Conservation (phyloP, 306 rosid genomes). For the Castanospermum australe region DNA sequence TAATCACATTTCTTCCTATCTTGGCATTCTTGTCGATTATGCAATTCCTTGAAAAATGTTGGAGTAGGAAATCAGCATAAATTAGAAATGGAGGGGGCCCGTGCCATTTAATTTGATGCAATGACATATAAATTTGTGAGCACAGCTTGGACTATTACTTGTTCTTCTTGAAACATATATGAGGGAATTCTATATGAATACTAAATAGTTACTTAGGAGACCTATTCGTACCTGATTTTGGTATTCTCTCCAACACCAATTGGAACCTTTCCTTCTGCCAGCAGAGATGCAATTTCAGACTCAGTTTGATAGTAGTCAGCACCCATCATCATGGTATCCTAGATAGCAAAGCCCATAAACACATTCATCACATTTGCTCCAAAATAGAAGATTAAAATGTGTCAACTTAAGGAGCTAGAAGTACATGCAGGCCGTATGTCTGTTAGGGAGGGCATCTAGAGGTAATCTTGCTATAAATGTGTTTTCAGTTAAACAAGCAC, state of each 20-base stretch:
- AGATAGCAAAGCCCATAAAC: slow-evolving; percentile 29
- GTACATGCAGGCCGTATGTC: not conserved
- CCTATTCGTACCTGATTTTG: slow-evolving; percentile 66
- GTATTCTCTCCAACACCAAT: slow-evolving; percentile 94
- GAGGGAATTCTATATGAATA: not conserved
- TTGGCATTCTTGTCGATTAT: slow-evolving; percentile 97
- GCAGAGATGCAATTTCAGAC: slow-evolving; percentile 74
- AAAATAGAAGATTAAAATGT: not conserved
- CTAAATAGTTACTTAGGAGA: slow-evolving; percentile 1
- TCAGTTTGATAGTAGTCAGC: slow-evolving; percentile 98
- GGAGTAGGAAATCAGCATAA: slow-evolving; percentile 17
- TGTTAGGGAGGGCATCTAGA: not conserved
- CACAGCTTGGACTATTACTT: not conserved
- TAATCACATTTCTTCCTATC: slow-evolving; percentile 82
- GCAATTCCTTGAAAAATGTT: slow-evolving; percentile 60
- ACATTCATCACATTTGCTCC: not conserved
- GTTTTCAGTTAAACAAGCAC: not conserved
- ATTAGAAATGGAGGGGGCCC: not conserved
- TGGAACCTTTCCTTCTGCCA: slow-evolving; percentile 90
- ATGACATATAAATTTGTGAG: not conserved
- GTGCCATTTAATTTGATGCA: not conserved
- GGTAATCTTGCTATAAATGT: not conserved
- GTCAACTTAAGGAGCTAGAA: slow-evolving; percentile 7
- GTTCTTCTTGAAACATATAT: not conserved
- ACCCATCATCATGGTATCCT: slow-evolving; percentile 99